Evolutionary conservation across 2,329 filamentous ascomycete species (phyloP).

Genomic region (Neofusicoccum ribis): DNA sequence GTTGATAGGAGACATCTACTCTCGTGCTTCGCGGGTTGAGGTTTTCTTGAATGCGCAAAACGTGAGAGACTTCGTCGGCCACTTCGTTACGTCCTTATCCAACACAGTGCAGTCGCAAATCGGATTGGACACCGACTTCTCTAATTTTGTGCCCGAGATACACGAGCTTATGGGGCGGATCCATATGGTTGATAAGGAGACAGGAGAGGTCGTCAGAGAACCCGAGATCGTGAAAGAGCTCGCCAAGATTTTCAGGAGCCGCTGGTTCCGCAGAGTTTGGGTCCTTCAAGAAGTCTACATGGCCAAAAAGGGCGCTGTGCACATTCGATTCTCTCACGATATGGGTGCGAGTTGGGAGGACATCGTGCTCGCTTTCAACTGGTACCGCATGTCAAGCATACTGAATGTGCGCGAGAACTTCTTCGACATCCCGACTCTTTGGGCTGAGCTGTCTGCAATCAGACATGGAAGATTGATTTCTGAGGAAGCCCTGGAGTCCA

Average conservation of each 20-base stretch:
- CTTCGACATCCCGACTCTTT: no score
- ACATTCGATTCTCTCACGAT: background rate
- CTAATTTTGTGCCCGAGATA: no score
- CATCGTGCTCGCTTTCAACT: background rate
- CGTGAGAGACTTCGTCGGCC: no score
- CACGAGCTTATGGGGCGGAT: background rate
- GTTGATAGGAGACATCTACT: constrained; percentile 22
- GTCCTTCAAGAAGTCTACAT: background rate
- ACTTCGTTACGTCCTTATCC: no score
- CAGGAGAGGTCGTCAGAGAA: background rate
- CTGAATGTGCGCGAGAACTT: no score
- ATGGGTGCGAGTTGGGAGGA: background rate
- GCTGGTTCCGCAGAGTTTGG: background rate
- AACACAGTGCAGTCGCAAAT: no score
- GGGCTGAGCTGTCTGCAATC: no score
- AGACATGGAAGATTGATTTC: no score
- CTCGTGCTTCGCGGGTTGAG: constrained; percentile 19
- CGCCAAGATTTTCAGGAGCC: background rate
- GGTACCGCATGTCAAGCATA: background rate
- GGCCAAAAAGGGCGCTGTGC: background rate
- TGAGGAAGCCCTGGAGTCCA: no score
- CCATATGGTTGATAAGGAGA: background rate
- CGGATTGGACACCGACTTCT: no score
- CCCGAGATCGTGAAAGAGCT: background rate
- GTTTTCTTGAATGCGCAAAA: constrained; percentile 18